phyloP scores from a whole-genome alignment of 192 early-diverging fungal species.

The Backusella sp. region DNA sequence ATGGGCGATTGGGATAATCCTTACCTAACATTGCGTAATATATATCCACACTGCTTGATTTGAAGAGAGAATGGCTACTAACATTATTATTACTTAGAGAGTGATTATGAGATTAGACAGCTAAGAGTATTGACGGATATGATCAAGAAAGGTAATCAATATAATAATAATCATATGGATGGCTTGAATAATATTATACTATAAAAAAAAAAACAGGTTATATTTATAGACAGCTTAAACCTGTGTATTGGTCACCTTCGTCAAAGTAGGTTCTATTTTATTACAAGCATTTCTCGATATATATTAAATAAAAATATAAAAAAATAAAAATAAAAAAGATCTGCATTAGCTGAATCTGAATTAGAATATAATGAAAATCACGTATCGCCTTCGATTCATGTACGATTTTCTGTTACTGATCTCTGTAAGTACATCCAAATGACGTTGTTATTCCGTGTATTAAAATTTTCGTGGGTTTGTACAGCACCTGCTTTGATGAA shows the following conservation, averaged over 20 bases:
- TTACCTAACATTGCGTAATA: conserved; percentile 58
- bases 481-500: neutral
- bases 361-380: conserved; percentile 80
- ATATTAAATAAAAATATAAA: neutral
- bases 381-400: conserved; percentile 67
- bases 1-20: conserved; percentile 75
- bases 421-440: conserved; percentile 35
- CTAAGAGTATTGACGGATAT: conserved; percentile 69
- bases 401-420: conserved; percentile 54
- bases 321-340: conserved; percentile 27
- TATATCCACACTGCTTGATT: neutral
- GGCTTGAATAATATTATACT: too few relatives aligned
- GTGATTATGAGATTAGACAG: conserved; percentile 72
- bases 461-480: neutral
- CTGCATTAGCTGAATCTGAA: conserved; percentile 79
- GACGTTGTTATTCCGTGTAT: neutral
- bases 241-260: conserved; percentile 84
- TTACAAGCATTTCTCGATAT: neutral
- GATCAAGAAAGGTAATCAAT: conserved; percentile 57
- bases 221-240: conserved; percentile 76
- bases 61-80: neutral
- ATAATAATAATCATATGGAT: neutral
- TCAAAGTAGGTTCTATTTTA: conserved; percentile 44
- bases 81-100: conserved; percentile 41
- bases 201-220: conserved; percentile 39